Percentiles rank a stretch among this genome's conserved stretches.
phyloP scores from a whole-genome alignment of 345 rosid genomes.

The Microthlaspi erraticum region DNA sequence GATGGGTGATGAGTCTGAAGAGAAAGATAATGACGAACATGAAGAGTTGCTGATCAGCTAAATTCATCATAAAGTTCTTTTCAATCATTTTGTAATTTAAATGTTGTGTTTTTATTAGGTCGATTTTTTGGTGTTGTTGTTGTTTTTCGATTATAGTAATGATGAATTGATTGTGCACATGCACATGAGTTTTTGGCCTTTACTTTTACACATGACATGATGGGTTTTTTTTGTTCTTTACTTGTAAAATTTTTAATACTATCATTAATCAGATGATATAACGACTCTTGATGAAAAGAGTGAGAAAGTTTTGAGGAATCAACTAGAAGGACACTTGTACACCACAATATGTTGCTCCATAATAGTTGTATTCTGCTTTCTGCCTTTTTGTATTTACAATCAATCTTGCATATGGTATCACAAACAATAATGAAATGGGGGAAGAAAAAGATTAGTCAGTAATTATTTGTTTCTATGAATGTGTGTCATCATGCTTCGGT shows the following conservation, averaged over 20 bases:
- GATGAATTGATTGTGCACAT: slow-evolving; percentile 3
- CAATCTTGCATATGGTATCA: no score
- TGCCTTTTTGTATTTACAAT: no score
- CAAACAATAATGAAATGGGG: no score
- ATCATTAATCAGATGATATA: slow-evolving; percentile 17
- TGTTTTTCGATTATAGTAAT: slow-evolving; percentile 3
- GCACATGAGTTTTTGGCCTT: slow-evolving; percentile 30
- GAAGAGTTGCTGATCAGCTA: slow-evolving; percentile 21
- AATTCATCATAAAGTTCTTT: background rate
- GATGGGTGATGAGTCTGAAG: slow-evolving; percentile 36
- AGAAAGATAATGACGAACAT: slow-evolving; percentile 36
- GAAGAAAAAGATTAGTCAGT: no score
- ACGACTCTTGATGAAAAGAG: no score
- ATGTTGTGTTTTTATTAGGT: slow-evolving; percentile 7
- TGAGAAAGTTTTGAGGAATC: no score
- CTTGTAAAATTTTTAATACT: slow-evolving; percentile 9
- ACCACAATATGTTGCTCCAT: no score
- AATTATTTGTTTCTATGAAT: no score
- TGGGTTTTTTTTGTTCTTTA: background rate
- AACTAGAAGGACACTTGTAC: no score
- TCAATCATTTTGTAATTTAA: background rate
- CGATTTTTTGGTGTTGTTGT: slow-evolving; percentile 8
- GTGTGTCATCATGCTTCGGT: no score
- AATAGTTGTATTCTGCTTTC: no score
- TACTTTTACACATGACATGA: slow-evolving; percentile 9